Evolutionary conservation across 2,329 filamentous ascomycete species (phyloP).

Genomic region (Hypoxylon sp.): DNA sequence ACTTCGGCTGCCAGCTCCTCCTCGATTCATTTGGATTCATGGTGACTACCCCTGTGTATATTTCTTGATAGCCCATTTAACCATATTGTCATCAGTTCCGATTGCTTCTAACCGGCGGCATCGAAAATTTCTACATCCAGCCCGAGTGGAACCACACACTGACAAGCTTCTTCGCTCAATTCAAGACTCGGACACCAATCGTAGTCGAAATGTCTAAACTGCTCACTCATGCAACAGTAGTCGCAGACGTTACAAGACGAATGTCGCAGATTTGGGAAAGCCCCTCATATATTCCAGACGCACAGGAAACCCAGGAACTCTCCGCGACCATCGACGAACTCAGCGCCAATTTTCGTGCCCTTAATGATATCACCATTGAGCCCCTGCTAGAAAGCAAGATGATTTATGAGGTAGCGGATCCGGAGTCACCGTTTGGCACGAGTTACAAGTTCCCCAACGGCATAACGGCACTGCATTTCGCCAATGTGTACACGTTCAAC

Average conservation of each 20-base stretch:
- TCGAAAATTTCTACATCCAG: conserved; percentile 28
- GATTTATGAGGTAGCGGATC: conserved; percentile 24
- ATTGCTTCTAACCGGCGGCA: conserved; percentile 13
- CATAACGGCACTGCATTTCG: conserved; percentile 20
- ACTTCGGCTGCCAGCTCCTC: conserved; percentile 26
- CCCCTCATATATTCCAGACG: conserved; percentile 5
- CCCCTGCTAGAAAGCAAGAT: conserved; percentile 16
- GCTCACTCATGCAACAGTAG: conserved; percentile 5
- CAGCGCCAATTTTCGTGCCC: background rate
- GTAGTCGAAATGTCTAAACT: conserved; percentile 26
- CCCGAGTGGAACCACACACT: conserved; percentile 24
- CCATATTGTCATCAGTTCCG: conserved; percentile 15
- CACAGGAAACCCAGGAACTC: conserved; percentile 10
- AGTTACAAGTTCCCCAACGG: conserved; percentile 26
- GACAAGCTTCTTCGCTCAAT: conserved; percentile 17
- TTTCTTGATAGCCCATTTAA: background rate
- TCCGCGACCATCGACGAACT: conserved; percentile 8
- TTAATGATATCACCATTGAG: conserved; percentile 20
- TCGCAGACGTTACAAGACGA: conserved; percentile 6
- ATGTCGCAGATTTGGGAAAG: conserved; percentile 5
- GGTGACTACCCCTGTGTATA: background rate
- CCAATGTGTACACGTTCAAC: conserved; percentile 20
- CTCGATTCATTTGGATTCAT: conserved; percentile 31
- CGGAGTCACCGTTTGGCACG: conserved; percentile 13
- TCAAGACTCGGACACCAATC: conserved; percentile 5